A percentile compares a stretch with the other conserved stretches of the same genome.
These are phyloP conservation scores for Dorcoceras hygrometricum DNA, from an alignment of 257 asterid genomes.

Conservation along the genomic window DNA sequence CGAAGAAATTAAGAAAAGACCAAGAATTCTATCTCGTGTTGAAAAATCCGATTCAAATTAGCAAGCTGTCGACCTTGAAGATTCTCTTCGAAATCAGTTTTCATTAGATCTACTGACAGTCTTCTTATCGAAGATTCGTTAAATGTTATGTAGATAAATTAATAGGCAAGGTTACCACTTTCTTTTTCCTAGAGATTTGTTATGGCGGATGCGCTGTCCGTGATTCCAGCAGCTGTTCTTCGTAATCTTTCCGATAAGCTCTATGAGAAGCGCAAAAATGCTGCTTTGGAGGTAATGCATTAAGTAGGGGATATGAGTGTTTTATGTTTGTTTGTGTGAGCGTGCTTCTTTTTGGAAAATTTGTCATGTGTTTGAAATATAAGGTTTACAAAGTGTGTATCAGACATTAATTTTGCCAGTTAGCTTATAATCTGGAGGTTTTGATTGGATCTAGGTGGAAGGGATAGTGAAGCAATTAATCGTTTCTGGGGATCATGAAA, in stretches of 20 bases:
- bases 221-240: constrained; percentile 81
- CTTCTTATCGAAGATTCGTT: constrained; percentile 23
- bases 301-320: not conserved
- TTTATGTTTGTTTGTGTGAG: not conserved
- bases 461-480: constrained; percentile 89
- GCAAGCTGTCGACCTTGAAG: constrained; percentile 22
- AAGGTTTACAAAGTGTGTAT: constrained; percentile 8
- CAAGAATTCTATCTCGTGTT: constrained; percentile 9
- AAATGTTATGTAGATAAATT: constrained; percentile 31
- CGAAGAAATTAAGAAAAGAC: constrained; percentile 19
- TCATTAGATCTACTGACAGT: constrained; percentile 40
- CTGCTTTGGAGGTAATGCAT: constrained; percentile 80
- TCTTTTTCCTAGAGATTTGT: constrained; percentile 39
- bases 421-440: constrained; percentile 11
- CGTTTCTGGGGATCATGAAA: constrained; percentile 73
- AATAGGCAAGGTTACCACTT: constrained; percentile 21
- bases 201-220: constrained; percentile 79
- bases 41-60: constrained; percentile 29
- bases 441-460: constrained; percentile 77
- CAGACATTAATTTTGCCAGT: not conserved
- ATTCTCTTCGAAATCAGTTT: constrained; percentile 24
- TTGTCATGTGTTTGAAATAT: constrained; percentile 8
- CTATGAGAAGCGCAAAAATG: constrained; percentile 97
- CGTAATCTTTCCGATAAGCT: constrained; percentile 96
- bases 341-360: not conserved